Base-by-base conservation (phyloP, 1,284 basidiomycete genomes). In the Austroboletus niveus region DNA sequence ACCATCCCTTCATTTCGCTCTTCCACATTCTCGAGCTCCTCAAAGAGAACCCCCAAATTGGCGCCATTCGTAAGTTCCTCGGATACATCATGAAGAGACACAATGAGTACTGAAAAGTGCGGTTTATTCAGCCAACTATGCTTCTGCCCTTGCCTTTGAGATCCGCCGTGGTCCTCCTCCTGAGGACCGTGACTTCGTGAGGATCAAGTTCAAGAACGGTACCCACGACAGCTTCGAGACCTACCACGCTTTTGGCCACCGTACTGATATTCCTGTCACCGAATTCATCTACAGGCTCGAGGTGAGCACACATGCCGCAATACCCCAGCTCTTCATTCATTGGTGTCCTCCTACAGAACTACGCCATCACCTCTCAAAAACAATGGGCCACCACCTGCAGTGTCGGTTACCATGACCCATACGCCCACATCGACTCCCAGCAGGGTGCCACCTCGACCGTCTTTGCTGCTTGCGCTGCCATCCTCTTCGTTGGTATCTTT, bases 1-100 rank as follows among this genome's bases (percentile, higher is more conserved):
- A 94, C 76, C 92, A 94, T 70, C 87, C 92, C 15, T 90, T 94
- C 80, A 85, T 94, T 62, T 91, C 89, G 14, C 77, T 94, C 66
- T 87, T 92, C 81, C 82, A 87, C 68, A 81, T 91, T 72, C 84
- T 87, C 15, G 84, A 85, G 49, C 70, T 84, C 53, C 60, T 71
- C 55, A 73, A 80, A 55, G 70, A 77, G 24, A 71, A 82, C 66
- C 84, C 86, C 2, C 77, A 84, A 49, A 69, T 85, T 53, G 69
- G 73, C 41, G 82, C 77, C 39, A 82, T 92, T 57, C 85, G 87
- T 86, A 62, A 62, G 81, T 79, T 43, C 6, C 46, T 10, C 22
- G 11, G 4, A 43, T 22, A 15, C 30, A 27, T 27, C 27, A 27
- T 8, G 27, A 27, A 8, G 35, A 47, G 45, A 42, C 36, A 4